Percentiles rank a stretch among this genome's conserved stretches.
Evolutionary conservation across 257 asterid genomes (phyloP).

Genomic region (Scutellaria minor): DNA sequence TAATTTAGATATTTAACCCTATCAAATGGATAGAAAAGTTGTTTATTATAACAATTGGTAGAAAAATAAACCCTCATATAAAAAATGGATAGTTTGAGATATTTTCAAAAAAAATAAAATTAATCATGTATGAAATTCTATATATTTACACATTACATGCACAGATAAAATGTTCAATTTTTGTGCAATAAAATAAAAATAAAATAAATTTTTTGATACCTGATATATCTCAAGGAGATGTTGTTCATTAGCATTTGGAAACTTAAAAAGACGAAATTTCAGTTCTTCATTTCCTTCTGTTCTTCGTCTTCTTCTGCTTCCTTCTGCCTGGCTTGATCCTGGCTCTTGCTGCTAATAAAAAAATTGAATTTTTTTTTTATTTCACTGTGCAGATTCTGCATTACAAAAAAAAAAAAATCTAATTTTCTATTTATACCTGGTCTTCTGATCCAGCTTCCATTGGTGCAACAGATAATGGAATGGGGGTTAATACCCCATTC

Average conservation of each 20-base stretch:
- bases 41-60: too few species aligned
- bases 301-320: background rate
- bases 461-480: background rate
- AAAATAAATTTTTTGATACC: background rate
- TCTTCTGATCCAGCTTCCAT: background rate
- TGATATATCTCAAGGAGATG: slow-evolving; percentile 18
- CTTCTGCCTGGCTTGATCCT: background rate
- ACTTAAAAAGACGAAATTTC: slow-evolving; percentile 16
- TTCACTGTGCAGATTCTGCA: background rate
- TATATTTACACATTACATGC: too few species aligned
- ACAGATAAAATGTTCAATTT: too few species aligned
- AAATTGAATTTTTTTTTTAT: too few species aligned
- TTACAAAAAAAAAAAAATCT: background rate
- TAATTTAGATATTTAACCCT: too few species aligned
- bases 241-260: background rate
- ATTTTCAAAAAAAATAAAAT: too few species aligned
- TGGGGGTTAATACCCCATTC: background rate
- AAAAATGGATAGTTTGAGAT: too few species aligned
- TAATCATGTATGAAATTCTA: too few species aligned
- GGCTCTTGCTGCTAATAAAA: background rate
- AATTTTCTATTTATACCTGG: background rate
- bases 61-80: too few species aligned
- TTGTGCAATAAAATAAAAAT: background rate
- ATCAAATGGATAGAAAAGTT: too few species aligned
- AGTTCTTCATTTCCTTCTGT: background rate